phyloP scores from a whole-genome alignment of 2,329 filamentous ascomycete genomes.

The Apiospora phragmitis region DNA sequence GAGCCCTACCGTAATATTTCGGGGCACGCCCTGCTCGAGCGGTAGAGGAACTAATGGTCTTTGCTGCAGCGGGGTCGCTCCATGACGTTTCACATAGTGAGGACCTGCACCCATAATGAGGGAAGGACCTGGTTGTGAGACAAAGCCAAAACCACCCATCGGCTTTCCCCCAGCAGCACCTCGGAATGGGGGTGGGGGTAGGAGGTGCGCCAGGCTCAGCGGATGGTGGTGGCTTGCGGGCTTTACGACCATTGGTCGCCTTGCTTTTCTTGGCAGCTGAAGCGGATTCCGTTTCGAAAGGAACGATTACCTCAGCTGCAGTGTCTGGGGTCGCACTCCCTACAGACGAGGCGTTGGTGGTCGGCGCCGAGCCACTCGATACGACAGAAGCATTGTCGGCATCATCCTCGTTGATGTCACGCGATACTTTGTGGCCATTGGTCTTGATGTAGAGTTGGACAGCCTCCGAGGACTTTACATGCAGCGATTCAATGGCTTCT shows the following conservation, averaged over 20 bases:
- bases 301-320: conserved; percentile 20
- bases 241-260: background rate
- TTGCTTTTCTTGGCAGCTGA: conserved; percentile 10
- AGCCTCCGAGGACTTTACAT: conserved; percentile 30
- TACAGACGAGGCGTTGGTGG: conserved; percentile 25
- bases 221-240: conserved; percentile 16
- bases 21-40: too few relatives aligned
- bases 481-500: conserved; percentile 27
- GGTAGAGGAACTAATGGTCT: too few relatives aligned
- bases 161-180: too few relatives aligned
- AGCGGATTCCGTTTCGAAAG: conserved; percentile 11
- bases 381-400: conserved; percentile 26
- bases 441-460: conserved; percentile 25
- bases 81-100: background rate
- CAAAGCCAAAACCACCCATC: background rate
- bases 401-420: conserved; percentile 20
- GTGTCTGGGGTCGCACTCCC: conserved; percentile 27
- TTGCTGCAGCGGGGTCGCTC: too few relatives aligned
- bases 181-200: background rate
- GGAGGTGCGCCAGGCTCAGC: conserved; percentile 11
- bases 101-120: background rate
- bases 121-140: conserved; percentile 7
- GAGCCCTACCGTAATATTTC: too few relatives aligned
- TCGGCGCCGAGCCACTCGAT: conserved; percentile 25
- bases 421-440: conserved; percentile 27